Evolutionary conservation across 2,329 filamentous ascomycete species (phyloP).

Genomic region (Trichoderma sp.): DNA sequence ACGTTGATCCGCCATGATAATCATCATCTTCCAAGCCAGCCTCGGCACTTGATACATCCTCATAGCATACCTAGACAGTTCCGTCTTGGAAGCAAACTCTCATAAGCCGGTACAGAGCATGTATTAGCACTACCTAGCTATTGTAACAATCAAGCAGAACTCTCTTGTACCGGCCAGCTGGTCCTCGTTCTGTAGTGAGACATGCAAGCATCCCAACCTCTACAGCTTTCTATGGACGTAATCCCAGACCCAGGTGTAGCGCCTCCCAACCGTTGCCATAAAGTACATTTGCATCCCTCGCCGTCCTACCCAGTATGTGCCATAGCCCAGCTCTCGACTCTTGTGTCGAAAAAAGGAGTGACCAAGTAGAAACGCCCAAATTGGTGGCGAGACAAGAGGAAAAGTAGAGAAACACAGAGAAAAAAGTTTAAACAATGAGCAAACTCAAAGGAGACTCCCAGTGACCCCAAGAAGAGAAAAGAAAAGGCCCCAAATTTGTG

Average conservation of each 20-base stretch:
- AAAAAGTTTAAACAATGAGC: slow-evolving; percentile 16
- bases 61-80: no score
- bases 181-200: slow-evolving; percentile 25
- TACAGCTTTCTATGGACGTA: slow-evolving; percentile 28
- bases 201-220: slow-evolving; percentile 20
- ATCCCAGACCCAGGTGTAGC: slow-evolving; percentile 23
- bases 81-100: background rate
- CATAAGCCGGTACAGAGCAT: background rate
- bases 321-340: slow-evolving; percentile 12
- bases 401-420: slow-evolving; percentile 23
- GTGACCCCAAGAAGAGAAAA: background rate
- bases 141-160: background rate
- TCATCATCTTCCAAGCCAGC: background rate
- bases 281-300: slow-evolving; percentile 30
- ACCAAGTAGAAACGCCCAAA: slow-evolving; percentile 22
- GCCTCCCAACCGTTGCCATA: slow-evolving; percentile 26
- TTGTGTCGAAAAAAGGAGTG: slow-evolving; percentile 26
- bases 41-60: no score
- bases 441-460: slow-evolving; percentile 23
- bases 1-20: slow-evolving; percentile 13
- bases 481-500: slow-evolving; percentile 20
- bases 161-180: background rate
- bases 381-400: background rate
- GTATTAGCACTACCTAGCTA: no score
- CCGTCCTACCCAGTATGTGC: slow-evolving; percentile 23